Evolutionary conservation across 352 stramenopile genomes (phyloP).

Genomic region (Blastocystis sp.): DNA sequence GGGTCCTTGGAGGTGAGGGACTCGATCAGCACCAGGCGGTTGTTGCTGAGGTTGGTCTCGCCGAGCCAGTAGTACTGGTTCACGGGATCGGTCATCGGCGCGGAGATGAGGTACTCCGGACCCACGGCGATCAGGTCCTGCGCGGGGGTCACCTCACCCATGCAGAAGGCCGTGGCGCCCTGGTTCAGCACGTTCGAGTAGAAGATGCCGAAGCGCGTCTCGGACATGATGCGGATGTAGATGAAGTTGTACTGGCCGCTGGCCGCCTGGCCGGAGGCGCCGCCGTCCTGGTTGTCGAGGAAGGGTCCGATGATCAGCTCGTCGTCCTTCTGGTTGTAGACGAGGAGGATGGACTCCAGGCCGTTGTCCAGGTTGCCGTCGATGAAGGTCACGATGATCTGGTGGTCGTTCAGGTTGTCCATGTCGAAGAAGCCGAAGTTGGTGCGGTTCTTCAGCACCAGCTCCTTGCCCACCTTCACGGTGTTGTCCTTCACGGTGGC

Average conservation of each 20-base stretch:
- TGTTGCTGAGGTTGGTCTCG: constrained; percentile 14
- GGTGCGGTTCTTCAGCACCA: constrained; percentile 45
- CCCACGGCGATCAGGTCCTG: constrained; percentile 62
- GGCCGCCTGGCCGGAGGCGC: constrained; percentile 30
- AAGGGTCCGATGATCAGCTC: constrained; percentile 62
- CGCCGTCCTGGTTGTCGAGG: constrained; percentile 68
- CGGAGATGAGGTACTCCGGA: constrained; percentile 60
- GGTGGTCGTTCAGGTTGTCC: constrained; percentile 68
- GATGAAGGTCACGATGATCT: constrained; percentile 66
- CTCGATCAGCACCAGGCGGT: constrained; percentile 40
- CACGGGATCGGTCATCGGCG: constrained; percentile 40
- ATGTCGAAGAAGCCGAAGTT: constrained; percentile 69
- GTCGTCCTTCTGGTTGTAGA: constrained; percentile 51
- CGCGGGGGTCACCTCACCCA: constrained; percentile 64
- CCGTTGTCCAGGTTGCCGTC: constrained; percentile 63
- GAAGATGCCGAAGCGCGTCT: constrained; percentile 59
- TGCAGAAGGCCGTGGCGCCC: constrained; percentile 37
- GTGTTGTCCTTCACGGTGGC: neutral
- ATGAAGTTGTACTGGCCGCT: constrained; percentile 67
- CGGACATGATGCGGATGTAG: constrained; percentile 55
- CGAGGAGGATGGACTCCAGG: constrained; percentile 55
- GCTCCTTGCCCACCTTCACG: constrained; percentile 33
- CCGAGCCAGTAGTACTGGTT: constrained; percentile 63
- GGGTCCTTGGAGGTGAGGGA: constrained; percentile 26
- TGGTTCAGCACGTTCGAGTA: constrained; percentile 55